These are phyloP conservation scores for Diutina neorugosa DNA, from an alignment of 1,139 yeast genomes.

Conservation along the genomic window DNA sequence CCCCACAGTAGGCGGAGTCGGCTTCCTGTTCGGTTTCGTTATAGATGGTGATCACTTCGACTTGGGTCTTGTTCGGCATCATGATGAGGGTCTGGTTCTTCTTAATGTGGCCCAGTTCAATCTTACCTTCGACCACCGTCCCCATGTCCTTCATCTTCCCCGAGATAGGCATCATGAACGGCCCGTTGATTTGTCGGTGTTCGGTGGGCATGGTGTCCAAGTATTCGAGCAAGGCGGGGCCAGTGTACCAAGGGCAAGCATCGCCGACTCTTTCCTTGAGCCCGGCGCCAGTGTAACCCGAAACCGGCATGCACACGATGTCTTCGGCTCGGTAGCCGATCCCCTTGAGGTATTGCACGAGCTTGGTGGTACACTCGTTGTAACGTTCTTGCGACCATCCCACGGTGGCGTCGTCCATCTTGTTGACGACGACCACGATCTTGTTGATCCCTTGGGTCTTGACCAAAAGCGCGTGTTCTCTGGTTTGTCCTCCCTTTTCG, in stretches of 20 bases:
- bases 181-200: conserved; percentile 82
- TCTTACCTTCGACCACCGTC: conserved; percentile 94
- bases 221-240: conserved; percentile 85
- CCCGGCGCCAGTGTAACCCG: conserved; percentile 97
- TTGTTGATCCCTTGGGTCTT: conserved; percentile 96
- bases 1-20: conserved; percentile 85
- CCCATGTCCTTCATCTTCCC: conserved; percentile 96
- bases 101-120: conserved; percentile 80
- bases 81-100: conserved; percentile 64
- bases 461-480: conserved; percentile 96
- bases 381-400: conserved; percentile 93
- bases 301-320: conserved; percentile 88
- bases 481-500: conserved; percentile 97
- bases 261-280: conserved; percentile 72
- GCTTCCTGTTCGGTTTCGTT: conserved; percentile 96
- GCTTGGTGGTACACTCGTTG: conserved; percentile 84
- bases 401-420: conserved; percentile 98
- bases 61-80: conserved; percentile 83
- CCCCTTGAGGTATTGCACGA: conserved; percentile 69
- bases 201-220: conserved; percentile 74
- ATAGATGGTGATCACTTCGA: conserved; percentile 78
- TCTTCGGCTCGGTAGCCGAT: conserved; percentile 85
- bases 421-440: conserved; percentile 86
- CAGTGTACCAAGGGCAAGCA: conserved; percentile 86
- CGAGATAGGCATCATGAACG: conserved; percentile 93